Evolutionary conservation across 169 alveolate genomes (phyloP).

Genomic region (Hepatocystis sp.): DNA sequence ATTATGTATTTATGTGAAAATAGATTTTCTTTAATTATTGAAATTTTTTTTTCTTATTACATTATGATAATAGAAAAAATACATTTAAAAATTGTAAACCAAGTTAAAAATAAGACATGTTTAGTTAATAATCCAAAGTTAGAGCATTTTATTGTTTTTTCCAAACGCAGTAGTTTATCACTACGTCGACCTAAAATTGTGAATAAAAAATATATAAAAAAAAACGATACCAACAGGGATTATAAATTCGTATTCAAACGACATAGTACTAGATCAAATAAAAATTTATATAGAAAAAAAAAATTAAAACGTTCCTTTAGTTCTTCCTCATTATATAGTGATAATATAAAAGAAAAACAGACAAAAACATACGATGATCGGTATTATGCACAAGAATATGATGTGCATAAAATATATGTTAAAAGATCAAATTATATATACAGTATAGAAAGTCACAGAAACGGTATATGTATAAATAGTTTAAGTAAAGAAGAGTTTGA

Average conservation of each 20-base stretch:
- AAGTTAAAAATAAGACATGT: conserved; percentile 14
- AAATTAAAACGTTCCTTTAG: too few relatives aligned
- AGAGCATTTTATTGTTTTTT: too few relatives aligned
- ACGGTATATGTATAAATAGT: conserved; percentile 15
- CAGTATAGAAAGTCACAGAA: conserved; percentile 49
- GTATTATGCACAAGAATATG: conserved; percentile 22
- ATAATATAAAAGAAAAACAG: not conserved
- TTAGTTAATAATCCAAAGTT: too few relatives aligned
- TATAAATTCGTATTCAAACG: too few relatives aligned
- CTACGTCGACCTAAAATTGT: too few relatives aligned
- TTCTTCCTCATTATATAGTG: not conserved
- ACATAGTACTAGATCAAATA: too few relatives aligned
- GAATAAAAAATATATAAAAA: too few relatives aligned
- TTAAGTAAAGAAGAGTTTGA: conserved; percentile 45
- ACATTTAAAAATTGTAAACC: conserved; percentile 16
- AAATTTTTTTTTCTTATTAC: conserved; percentile 54
- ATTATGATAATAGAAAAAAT: conserved; percentile 48
- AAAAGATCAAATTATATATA: conserved; percentile 28
- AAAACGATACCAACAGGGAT: too few relatives aligned
- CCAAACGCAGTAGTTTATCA: too few relatives aligned
- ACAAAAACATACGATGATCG: conserved; percentile 2
- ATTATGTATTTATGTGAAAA: conserved; percentile 23
- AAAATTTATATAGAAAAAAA: too few relatives aligned
- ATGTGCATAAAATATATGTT: conserved; percentile 22
- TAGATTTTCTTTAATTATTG: conserved; percentile 21